phyloP scores from a whole-genome alignment of 2,329 filamentous ascomycete species.

The Phialocephala sp. region DNA sequence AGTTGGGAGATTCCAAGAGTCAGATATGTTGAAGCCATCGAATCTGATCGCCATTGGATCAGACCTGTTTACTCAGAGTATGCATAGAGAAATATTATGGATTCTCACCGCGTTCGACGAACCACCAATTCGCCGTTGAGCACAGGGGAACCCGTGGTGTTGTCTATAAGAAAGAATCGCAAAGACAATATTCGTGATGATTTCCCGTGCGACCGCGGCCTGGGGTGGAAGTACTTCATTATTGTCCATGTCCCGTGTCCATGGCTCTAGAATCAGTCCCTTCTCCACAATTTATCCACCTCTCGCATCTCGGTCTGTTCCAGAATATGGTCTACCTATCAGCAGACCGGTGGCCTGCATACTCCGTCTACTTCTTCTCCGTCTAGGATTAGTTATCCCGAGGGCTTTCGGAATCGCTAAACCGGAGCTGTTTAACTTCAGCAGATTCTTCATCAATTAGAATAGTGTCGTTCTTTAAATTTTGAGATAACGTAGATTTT shows the following conservation, averaged over 20 bases:
- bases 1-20: not conserved
- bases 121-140: too few relatives aligned
- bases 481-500: not conserved
- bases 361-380: not conserved
- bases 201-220: too few relatives aligned
- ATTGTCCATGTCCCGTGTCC: too few relatives aligned
- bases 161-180: too few relatives aligned
- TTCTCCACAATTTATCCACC: constrained; percentile 7
- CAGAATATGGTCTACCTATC: not conserved
- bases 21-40: not conserved
- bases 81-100: not conserved
- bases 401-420: not conserved
- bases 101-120: too few relatives aligned
- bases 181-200: too few relatives aligned
- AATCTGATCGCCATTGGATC: not conserved
- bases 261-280: too few relatives aligned
- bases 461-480: not conserved
- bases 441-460: not conserved
- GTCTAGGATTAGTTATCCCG: not conserved
- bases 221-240: too few relatives aligned
- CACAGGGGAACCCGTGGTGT: too few relatives aligned
- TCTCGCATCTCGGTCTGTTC: not conserved
- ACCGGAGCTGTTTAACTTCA: not conserved
- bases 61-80: not conserved
- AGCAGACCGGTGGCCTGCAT: not conserved